A percentile compares a stretch with the other conserved stretches of the same genome.
phyloP scores from a whole-genome alignment of 495 filamentous ascomycete genomes.

The Penicillium tannophilum region DNA sequence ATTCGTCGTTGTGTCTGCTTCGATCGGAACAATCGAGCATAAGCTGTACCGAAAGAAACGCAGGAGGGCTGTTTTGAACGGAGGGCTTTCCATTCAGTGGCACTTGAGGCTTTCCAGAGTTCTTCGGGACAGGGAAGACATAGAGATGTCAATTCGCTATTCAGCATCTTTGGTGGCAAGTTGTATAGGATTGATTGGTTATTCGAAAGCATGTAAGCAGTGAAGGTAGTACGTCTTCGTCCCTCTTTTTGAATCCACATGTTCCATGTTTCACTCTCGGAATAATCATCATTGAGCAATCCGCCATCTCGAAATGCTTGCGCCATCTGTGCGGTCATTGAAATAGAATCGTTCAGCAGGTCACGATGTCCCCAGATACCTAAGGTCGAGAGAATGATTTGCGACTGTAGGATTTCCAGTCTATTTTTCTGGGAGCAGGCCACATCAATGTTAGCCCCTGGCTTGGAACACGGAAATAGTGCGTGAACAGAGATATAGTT shows the following conservation, averaged over 20 bases:
- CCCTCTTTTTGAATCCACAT: slow-evolving; percentile 9
- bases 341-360: neutral
- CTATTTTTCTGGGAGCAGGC: neutral
- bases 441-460: neutral
- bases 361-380: slow-evolving; percentile 8
- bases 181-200: slow-evolving; percentile 20
- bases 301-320: slow-evolving; percentile 2
- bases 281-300: neutral
- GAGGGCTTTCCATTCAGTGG: slow-evolving; percentile 14
- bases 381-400: slow-evolving; percentile 11
- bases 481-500: neutral
- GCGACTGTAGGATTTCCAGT: slow-evolving; percentile 8
- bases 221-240: slow-evolving; percentile 11
- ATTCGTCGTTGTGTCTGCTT: neutral
- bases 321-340: slow-evolving; percentile 2
- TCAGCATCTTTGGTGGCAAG: slow-evolving; percentile 20
- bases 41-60: slow-evolving; percentile 9
- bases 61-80: slow-evolving; percentile 8
- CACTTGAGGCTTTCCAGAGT: slow-evolving; percentile 2
- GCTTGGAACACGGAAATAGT: neutral
- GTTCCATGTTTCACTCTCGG: slow-evolving; percentile 3
- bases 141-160: slow-evolving; percentile 16
- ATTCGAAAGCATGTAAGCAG: slow-evolving; percentile 22
- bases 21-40: slow-evolving; percentile 6
- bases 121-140: slow-evolving; percentile 22